phyloP scores from a whole-genome alignment of 768 basidiomycete genomes.

The Tephrocybe sp. region DNA sequence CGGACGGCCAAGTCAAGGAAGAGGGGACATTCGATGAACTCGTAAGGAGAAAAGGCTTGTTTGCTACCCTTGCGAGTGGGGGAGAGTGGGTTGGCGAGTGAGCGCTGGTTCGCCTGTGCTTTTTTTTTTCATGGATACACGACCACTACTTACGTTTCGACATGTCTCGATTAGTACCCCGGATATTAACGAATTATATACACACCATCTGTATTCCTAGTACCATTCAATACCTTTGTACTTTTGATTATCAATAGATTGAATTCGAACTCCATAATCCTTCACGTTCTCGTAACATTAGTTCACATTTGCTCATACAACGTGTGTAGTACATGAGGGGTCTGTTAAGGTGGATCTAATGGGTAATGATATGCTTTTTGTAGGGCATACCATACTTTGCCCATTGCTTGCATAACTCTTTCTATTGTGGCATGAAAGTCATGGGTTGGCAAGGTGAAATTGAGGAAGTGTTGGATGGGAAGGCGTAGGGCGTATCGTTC shows the following conservation, averaged over 20 bases:
- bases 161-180: constrained; percentile 7
- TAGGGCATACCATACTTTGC: constrained; percentile 47
- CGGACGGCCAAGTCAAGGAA: constrained; percentile 77
- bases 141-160: constrained; percentile 4
- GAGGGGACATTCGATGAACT: constrained; percentile 75
- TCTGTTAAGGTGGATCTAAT: constrained; percentile 44
- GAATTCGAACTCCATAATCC: not conserved
- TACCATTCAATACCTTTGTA: constrained; percentile 4
- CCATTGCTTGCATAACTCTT: constrained; percentile 38
- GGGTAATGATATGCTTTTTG: constrained; percentile 58
- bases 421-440: constrained; percentile 29
- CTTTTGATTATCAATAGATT: constrained; percentile 11
- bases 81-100: constrained; percentile 36
- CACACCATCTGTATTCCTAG: constrained; percentile 16
- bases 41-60: constrained; percentile 65
- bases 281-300: not conserved
- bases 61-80: constrained; percentile 75
- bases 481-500: constrained; percentile 27
- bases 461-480: constrained; percentile 28
- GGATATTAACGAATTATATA: constrained; percentile 5
- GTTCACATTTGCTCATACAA: too few relatives aligned
- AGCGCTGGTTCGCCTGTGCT: constrained; percentile 8
- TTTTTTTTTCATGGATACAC: not conserved
- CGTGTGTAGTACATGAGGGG: not conserved
- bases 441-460: constrained; percentile 34